Evolutionary conservation across 75 land plant genomes (phyloP).

Genomic region (Azolla pinnata): DNA sequence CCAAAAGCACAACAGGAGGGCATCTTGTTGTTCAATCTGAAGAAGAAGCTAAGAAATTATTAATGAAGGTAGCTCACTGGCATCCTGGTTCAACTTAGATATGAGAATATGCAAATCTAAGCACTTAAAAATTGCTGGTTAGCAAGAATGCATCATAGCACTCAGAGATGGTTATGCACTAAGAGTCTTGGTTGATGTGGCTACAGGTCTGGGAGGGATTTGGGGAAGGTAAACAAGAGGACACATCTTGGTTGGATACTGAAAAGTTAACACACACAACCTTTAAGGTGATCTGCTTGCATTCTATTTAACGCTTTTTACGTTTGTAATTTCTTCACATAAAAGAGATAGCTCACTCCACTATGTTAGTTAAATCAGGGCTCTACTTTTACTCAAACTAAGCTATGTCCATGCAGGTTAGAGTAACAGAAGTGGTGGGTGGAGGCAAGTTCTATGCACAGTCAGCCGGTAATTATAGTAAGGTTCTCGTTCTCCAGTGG

Average conservation of each 20-base stretch:
- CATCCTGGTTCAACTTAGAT: no score
- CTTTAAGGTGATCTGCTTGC: slow-evolving; percentile 34
- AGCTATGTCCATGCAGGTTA: slow-evolving; percentile 40
- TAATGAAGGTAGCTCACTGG: slow-evolving; percentile 47
- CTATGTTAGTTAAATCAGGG: no score
- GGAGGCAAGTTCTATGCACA: slow-evolving; percentile 93
- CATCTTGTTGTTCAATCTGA: slow-evolving; percentile 78
- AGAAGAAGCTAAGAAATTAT: slow-evolving; percentile 64
- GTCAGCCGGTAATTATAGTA: slow-evolving; percentile 49
- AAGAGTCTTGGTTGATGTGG: no score
- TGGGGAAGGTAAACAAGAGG: slow-evolving; percentile 76
- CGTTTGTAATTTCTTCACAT: not conserved
- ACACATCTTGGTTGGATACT: slow-evolving; percentile 36
- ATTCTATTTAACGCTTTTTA: not conserved
- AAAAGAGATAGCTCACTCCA: no score
- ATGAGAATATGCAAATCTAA: no score
- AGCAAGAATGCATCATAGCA: no score
- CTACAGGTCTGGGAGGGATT: slow-evolving; percentile 94
- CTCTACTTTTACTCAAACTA: not conserved
- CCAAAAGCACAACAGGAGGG: slow-evolving; percentile 64
- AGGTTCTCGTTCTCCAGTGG: slow-evolving; percentile 58
- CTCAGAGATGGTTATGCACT: no score
- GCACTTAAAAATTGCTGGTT: no score
- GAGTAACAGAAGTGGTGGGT: slow-evolving; percentile 78
- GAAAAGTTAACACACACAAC: slow-evolving; percentile 51